Conservation (phyloP, 257 asterid species). For the Solanum pinnatisectum region DNA sequence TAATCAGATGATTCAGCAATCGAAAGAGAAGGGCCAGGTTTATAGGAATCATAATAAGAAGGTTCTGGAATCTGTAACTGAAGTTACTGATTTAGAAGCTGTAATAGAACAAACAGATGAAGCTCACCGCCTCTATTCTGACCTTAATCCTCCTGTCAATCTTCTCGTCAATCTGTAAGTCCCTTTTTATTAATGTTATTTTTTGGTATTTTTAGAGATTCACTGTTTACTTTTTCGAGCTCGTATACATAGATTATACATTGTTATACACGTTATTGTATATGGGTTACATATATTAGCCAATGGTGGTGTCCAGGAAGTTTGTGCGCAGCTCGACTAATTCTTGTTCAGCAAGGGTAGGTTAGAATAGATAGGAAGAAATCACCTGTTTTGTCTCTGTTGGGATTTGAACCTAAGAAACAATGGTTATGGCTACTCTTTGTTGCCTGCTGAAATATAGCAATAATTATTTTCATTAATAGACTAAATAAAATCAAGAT, state of each 20-base stretch:
- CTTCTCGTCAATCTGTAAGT: constrained; percentile 56
- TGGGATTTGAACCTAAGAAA: neutral
- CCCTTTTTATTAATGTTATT: neutral
- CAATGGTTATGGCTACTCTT: neutral
- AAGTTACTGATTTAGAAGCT: constrained; percentile 81
- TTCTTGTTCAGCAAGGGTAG: neutral
- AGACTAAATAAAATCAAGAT: neutral
- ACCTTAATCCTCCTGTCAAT: constrained; percentile 42
- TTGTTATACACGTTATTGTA: neutral
- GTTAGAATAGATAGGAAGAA: neutral
- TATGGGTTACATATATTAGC: neutral
- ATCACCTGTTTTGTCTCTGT: neutral
- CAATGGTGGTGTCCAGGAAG: neutral
- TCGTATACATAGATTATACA: neutral
- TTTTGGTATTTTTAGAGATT: neutral
- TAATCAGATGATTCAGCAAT: constrained; percentile 66
- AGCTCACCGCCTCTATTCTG: constrained; percentile 65
- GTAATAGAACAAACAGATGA: constrained; percentile 81
- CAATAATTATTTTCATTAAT: neutral
- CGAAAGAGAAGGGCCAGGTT: constrained; percentile 62
- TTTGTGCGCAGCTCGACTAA: neutral
- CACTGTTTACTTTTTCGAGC: neutral
- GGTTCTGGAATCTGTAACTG: constrained; percentile 89
- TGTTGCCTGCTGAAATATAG: neutral
- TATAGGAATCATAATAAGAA: constrained; percentile 69